Evolutionary conservation across 2,329 filamentous ascomycete species (phyloP).

Genomic region (Aspergillus ochraceus): DNA sequence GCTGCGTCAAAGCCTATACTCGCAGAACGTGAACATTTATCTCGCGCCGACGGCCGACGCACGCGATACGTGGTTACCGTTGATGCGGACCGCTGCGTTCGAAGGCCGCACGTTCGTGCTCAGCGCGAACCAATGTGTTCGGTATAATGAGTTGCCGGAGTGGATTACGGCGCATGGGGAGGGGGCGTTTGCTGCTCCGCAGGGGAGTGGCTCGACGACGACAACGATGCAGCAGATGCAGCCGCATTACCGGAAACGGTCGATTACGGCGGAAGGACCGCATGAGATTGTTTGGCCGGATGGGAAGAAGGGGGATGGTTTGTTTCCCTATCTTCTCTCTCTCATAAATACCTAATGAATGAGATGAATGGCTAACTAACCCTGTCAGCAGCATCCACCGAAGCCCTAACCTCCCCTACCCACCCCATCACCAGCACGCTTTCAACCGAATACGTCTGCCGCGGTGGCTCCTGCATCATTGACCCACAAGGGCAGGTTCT

Average conservation of each 20-base stretch:
- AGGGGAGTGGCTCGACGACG: neutral
- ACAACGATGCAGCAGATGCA: neutral
- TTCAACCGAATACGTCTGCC: conserved; percentile 55
- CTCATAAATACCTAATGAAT: neutral
- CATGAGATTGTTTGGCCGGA: conserved; percentile 50
- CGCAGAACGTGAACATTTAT: conserved; percentile 89
- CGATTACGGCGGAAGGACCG: conserved; percentile 39
- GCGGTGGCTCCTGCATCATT: conserved; percentile 81
- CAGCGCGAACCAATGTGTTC: conserved; percentile 79
- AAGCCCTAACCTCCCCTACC: neutral
- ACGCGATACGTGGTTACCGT: conserved; percentile 74
- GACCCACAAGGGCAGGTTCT: conserved; percentile 77
- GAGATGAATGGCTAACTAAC: neutral
- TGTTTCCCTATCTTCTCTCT: neutral
- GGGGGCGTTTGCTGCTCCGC: neutral
- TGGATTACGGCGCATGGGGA: conserved; percentile 50
- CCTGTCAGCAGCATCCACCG: neutral
- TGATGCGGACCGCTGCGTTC: conserved; percentile 78
- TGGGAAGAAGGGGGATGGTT: conserved; percentile 8
- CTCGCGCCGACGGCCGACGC: conserved; percentile 86
- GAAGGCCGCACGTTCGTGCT: conserved; percentile 86
- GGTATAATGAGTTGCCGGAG: conserved; percentile 55
- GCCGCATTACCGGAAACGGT: conserved; percentile 16
- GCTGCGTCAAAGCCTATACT: conserved; percentile 77
- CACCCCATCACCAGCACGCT: neutral